Evolutionary conservation across 2,329 filamentous ascomycete genomes (phyloP), one percentile per base, ranked within the genome.

Genomic region (Tolypocladium tropicale): DNA sequence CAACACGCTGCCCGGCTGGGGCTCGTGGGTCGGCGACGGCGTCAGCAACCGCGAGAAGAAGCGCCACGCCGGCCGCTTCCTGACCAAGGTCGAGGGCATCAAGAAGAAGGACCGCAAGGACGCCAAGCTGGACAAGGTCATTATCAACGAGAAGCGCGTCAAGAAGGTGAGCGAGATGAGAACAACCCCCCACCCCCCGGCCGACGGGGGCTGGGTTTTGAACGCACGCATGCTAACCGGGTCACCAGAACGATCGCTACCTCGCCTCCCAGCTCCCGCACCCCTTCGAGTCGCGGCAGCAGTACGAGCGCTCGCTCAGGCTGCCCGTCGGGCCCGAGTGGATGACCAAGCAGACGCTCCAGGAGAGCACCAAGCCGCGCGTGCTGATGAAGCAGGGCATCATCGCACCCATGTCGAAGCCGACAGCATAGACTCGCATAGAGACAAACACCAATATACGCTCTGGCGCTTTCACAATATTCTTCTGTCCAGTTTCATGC

Each of bases 321-420:
- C 74, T 96, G 62, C 94, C 94, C 1, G 83, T 97, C 58, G 94
- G 94, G 1, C 90, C 88, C 18, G 93, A 99, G 72, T 99, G 93
- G 92, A 85, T 86, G 63, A 97, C 93, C n/a, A 96, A 96, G 81
- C 85, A 90, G 76, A 90, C 88, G 16, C 94, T 94, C 80, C 92
- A 97, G 77, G 84, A 88, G 64, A 83, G 83, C 59, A 95, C 89
- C 58, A 95, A 93, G 80, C 94, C 94, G 57, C 84, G 90, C 64
- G 82, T 97, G 62, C 78, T 97, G 70, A 77, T 96, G 70, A 96
- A 95, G 78, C 89, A 92, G 74, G 94, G 94, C 51, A 80, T 95
- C 62, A 91, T 99, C 71, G 81, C 84, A 65, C 89, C 94, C 43
- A 89, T 99, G 82, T 84, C 86, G 57, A 92, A 88, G 75, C 93